Evolutionary conservation across 148 eudicot genomes (phyloP).

Genomic region (Chenopodium berlandieri): DNA sequence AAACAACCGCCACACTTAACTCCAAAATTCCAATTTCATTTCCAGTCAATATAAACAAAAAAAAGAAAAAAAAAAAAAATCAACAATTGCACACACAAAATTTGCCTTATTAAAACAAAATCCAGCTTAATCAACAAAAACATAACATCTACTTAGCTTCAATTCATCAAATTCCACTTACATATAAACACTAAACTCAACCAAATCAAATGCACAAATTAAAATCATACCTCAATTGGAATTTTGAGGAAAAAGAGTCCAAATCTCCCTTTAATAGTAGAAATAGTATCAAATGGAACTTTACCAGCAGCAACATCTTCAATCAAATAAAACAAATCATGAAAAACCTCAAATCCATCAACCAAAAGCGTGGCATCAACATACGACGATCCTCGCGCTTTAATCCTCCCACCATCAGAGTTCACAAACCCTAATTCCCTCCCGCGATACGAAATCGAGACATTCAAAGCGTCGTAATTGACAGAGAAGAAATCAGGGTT

Average conservation of each 20-base stretch:
- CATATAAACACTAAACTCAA: constrained; percentile 1
- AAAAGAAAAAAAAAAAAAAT: too few relatives aligned
- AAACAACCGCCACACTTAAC: too few relatives aligned
- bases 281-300: constrained; percentile 54
- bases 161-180: background rate
- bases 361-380: constrained; percentile 43
- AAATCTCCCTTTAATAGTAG: constrained; percentile 32
- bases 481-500: constrained; percentile 49
- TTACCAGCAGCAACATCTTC: constrained; percentile 51
- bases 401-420: constrained; percentile 35
- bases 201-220: background rate
- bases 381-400: constrained; percentile 38
- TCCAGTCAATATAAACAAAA: too few relatives aligned
- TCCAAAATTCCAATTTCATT: too few relatives aligned
- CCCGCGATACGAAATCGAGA: constrained; percentile 44
- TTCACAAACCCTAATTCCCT: constrained; percentile 42
- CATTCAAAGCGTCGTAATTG: constrained; percentile 29
- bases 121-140: background rate
- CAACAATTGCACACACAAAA: background rate
- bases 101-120: background rate
- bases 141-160: background rate
- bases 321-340: constrained; percentile 49
- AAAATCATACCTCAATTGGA: constrained; percentile 44
- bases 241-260: constrained; percentile 33
- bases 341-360: constrained; percentile 47